phyloP scores from a whole-genome alignment of 495 filamentous ascomycete species.

The Penicillium egyptiacum region DNA sequence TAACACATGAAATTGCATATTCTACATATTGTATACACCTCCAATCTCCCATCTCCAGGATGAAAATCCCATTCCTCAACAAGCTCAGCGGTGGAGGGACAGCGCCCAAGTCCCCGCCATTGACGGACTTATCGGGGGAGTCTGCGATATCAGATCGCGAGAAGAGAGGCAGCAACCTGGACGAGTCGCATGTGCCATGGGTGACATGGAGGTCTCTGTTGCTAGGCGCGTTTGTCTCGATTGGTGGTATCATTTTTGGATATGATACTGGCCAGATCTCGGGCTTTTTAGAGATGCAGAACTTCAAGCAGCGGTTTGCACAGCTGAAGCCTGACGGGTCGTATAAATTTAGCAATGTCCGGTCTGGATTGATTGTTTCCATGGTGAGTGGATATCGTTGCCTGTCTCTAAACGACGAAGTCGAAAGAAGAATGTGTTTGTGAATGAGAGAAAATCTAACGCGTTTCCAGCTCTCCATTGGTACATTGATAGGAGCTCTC shows the following conservation, averaged over 20 bases:
- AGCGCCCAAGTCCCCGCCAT: slow-evolving; percentile 12
- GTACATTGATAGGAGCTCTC: slow-evolving; percentile 65
- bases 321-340: slow-evolving; percentile 28
- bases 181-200: slow-evolving; percentile 38
- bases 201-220: slow-evolving; percentile 47
- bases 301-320: slow-evolving; percentile 47
- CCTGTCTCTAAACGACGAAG: background rate
- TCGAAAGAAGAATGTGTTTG: background rate
- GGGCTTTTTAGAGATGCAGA: slow-evolving; percentile 62
- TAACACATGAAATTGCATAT: background rate
- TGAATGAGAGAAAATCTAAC: slow-evolving; percentile 2
- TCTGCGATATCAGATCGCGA: slow-evolving; percentile 7
- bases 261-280: slow-evolving; percentile 54
- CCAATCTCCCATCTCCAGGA: background rate
- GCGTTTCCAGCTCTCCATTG: slow-evolving; percentile 51
- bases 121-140: slow-evolving; percentile 15
- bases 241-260: slow-evolving; percentile 65
- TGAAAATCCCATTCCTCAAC: slow-evolving; percentile 18
- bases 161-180: slow-evolving; percentile 19
- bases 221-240: slow-evolving; percentile 56
- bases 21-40: background rate
- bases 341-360: slow-evolving; percentile 49
- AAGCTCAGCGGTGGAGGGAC: background rate
- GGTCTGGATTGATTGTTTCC: slow-evolving; percentile 53
- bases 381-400: slow-evolving; percentile 29